Percentiles rank a stretch among this genome's conserved stretches.
These are phyloP conservation scores for Talaromyces wortmannii DNA, from an alignment of 495 filamentous ascomycete genomes.

Conservation along the genomic window DNA sequence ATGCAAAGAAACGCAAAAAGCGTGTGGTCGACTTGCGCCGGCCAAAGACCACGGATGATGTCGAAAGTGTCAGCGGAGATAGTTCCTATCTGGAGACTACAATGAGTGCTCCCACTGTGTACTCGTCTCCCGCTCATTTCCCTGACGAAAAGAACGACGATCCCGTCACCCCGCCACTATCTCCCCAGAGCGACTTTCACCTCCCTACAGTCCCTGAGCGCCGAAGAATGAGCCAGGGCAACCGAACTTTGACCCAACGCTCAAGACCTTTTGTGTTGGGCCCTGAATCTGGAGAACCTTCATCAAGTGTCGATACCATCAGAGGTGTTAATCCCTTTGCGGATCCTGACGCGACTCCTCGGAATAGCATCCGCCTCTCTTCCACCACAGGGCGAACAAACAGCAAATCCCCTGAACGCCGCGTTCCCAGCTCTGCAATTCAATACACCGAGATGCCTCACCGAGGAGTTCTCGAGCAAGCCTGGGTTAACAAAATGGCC, in stretches of 20 bases:
- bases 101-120: slow-evolving; percentile 30
- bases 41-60: slow-evolving; percentile 47
- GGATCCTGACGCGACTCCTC: slow-evolving; percentile 33
- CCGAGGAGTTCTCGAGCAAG: slow-evolving; percentile 66
- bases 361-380: slow-evolving; percentile 16
- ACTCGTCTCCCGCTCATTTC: slow-evolving; percentile 33
- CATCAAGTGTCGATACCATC: slow-evolving; percentile 20
- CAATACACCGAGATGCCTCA: slow-evolving; percentile 25
- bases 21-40: slow-evolving; percentile 87
- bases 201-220: slow-evolving; percentile 34
- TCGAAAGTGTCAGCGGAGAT: slow-evolving; percentile 49
- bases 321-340: slow-evolving; percentile 11
- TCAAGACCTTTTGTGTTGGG: background rate
- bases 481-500: slow-evolving; percentile 87
- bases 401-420: slow-evolving; percentile 13
- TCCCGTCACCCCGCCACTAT: slow-evolving; percentile 38
- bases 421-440: slow-evolving; percentile 28
- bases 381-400: slow-evolving; percentile 24
- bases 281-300: slow-evolving; percentile 16
- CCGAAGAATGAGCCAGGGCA: slow-evolving; percentile 19
- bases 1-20: slow-evolving; percentile 78
- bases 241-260: background rate
- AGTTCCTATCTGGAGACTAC: slow-evolving; percentile 28
- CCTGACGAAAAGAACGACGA: slow-evolving; percentile 35
- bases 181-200: slow-evolving; percentile 23